These are phyloP conservation scores for Sclerotinia nivalis DNA, from an alignment of 2,329 filamentous ascomycete genomes.

Conservation along the genomic window DNA sequence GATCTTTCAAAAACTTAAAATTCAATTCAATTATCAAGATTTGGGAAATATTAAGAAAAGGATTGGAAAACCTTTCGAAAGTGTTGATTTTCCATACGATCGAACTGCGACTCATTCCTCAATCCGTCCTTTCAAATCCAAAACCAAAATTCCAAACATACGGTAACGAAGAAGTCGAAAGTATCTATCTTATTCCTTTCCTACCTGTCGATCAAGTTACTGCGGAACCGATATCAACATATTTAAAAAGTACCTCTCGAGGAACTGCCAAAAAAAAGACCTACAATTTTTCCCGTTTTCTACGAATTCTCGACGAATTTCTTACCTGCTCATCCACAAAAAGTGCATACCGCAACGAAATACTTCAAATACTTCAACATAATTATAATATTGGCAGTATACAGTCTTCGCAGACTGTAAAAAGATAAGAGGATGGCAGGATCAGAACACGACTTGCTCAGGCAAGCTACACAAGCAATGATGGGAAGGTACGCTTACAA, in stretches of 20 bases:
- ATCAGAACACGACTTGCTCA: constrained; percentile 41
- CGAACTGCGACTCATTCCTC: constrained; percentile 20
- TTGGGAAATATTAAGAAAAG: background rate
- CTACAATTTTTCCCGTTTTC: background rate
- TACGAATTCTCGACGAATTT: background rate
- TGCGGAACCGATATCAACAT: background rate
- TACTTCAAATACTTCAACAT: background rate
- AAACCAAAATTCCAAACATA: background rate
- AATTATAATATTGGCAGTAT: constrained; percentile 1
- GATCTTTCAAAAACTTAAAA: background rate
- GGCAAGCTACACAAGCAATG: constrained; percentile 42
- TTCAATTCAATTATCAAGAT: background rate
- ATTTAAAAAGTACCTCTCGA: background rate
- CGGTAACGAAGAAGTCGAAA: background rate
- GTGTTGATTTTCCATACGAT: background rate
- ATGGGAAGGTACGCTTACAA: constrained; percentile 41
- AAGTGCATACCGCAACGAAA: constrained; percentile 6
- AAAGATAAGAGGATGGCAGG: constrained; percentile 33
- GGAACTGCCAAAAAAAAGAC: background rate
- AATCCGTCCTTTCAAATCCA: constrained; percentile 10
- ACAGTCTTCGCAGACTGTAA: constrained; percentile 15
- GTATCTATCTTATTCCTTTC: background rate
- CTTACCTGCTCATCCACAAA: background rate
- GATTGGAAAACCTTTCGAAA: background rate
- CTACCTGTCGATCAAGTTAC: constrained; percentile 11